Evolutionary conservation across 2,329 filamentous ascomycete species (phyloP), one percentile per base, ranked within the genome.

Genomic region (Aureobasidium musti): DNA sequence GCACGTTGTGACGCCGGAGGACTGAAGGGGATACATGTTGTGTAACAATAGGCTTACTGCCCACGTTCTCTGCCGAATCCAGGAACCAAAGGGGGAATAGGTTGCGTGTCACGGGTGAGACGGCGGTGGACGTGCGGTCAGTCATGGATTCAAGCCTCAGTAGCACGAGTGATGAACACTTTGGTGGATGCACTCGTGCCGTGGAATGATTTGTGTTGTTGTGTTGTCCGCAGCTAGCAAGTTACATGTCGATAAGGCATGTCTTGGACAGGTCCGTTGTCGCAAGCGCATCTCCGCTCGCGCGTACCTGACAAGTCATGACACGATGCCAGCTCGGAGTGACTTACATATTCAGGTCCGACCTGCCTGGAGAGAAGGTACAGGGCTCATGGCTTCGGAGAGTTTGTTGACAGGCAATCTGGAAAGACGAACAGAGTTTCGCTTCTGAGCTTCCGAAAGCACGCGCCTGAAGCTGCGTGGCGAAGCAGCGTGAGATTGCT

Each of bases 41-140:
- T 64, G 61, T 19, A 6, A 64, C 61, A 10, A 35, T 47, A 28
- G 61, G 61, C 61, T 50, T 52, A 41, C 43, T 61, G 57, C 57
- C 57, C 59, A 63, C 59, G 59, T 63, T 63, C 45, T 45, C 37
- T 64, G 47, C 61, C 49, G 47, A 53, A 35, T 53, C 61, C 61
- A 53, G 47, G 43, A 21, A 64, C 49, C 49, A 30, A 45, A 53
- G 61, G n/a, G 37, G 35, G 61, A 45, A 54, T 28, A 54, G 61
- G 49, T 64, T 64, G 61, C 49, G 61, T 64, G 61, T 64, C 47
- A 54, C 61, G 49, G 28, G 61, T 53, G 23, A 43, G 49, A 64
- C 61, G 61, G n/a, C 23, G 11, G n/a, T 28, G 59, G 28, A 52
- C 33, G 35, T 63, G 45, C 33, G 59, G 59, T 63, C 59, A 50